Conservation (phyloP, 2,329 filamentous ascomycete species). For the Blastomyces percursus region DNA sequence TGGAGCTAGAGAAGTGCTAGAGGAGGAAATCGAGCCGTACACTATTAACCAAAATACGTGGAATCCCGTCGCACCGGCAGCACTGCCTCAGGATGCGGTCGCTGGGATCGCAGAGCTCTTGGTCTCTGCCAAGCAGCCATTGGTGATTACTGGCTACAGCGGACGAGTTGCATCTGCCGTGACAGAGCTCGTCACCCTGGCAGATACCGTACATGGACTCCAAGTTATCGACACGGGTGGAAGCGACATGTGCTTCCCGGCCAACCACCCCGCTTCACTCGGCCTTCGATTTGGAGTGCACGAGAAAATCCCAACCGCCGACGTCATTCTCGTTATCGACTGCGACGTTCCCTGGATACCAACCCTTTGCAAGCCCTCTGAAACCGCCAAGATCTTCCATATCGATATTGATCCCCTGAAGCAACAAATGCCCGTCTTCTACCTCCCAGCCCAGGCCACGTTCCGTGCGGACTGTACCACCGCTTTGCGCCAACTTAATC, state of each 20-base stretch:
- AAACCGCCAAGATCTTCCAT: conserved; percentile 50
- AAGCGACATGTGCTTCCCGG: conserved; percentile 42
- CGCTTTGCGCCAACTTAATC: conserved; percentile 58
- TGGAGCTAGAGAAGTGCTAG: conserved; percentile 71
- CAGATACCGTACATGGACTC: conserved; percentile 38
- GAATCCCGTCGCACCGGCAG: conserved; percentile 59
- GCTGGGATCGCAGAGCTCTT: conserved; percentile 35
- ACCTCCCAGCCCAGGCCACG: conserved; percentile 53
- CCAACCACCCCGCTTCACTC: conserved; percentile 45
- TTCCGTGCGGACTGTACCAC: conserved; percentile 56
- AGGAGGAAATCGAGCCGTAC: conserved; percentile 69
- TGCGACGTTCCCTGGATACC: conserved; percentile 91
- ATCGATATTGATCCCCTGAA: conserved; percentile 58
- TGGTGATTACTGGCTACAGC: conserved; percentile 42
- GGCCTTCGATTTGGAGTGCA: conserved; percentile 66
- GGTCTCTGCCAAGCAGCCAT: conserved; percentile 37
- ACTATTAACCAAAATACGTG: conserved; percentile 57
- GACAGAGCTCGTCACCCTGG: conserved; percentile 36
- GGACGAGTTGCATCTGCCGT: conserved; percentile 38
- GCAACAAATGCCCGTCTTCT: conserved; percentile 63
- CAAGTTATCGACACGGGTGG: conserved; percentile 44
- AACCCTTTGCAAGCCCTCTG: conserved; percentile 54
- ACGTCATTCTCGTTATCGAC: conserved; percentile 75
- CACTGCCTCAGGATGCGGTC: conserved; percentile 41
- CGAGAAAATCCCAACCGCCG: conserved; percentile 61